These are phyloP conservation scores for Boletus subcaerulescens DNA, from an alignment of 768 basidiomycete genomes.

Conservation along the genomic window DNA sequence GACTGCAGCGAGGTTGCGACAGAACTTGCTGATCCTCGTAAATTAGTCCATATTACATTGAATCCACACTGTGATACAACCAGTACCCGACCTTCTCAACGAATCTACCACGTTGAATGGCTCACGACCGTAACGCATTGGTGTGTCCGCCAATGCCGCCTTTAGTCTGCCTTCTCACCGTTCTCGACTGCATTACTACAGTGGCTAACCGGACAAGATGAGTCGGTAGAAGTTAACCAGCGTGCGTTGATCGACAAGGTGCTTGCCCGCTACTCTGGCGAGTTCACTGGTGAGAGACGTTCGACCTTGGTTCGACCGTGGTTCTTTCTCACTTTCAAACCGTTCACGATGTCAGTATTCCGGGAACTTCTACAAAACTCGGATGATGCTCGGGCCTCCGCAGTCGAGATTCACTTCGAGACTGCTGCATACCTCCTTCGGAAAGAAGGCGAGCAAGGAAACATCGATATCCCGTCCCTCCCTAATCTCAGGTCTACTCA, in stretches of 20 bases:
- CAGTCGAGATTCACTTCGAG: conserved; percentile 79
- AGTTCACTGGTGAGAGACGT: conserved; percentile 65
- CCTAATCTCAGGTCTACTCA: conserved; percentile 65
- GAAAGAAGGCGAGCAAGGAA: conserved; percentile 5
- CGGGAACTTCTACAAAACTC: conserved; percentile 94
- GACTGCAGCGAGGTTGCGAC: too few relatives aligned
- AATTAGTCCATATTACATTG: too few relatives aligned
- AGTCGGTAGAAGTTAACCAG: conserved; percentile 90
- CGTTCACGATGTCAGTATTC: conserved; percentile 40
- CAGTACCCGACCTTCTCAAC: neutral
- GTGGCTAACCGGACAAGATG: conserved; percentile 67
- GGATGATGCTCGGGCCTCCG: conserved; percentile 79
- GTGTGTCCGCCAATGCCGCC: conserved; percentile 12
- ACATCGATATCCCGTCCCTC: conserved; percentile 27
- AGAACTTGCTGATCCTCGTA: too few relatives aligned
- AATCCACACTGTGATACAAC: neutral
- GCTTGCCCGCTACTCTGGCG: conserved; percentile 91
- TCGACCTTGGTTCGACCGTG: neutral
- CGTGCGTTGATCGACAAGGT: conserved; percentile 97
- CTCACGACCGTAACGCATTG: conserved; percentile 30
- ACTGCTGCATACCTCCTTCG: conserved; percentile 49
- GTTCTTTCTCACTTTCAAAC: neutral
- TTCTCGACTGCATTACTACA: conserved; percentile 11
- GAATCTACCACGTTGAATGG: conserved; percentile 14
- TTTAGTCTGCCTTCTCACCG: neutral